Evolutionary conservation across 2,329 filamentous ascomycete genomes (phyloP), one percentile per base, ranked within the genome.

Genomic region (Sporothrix inflata): DNA sequence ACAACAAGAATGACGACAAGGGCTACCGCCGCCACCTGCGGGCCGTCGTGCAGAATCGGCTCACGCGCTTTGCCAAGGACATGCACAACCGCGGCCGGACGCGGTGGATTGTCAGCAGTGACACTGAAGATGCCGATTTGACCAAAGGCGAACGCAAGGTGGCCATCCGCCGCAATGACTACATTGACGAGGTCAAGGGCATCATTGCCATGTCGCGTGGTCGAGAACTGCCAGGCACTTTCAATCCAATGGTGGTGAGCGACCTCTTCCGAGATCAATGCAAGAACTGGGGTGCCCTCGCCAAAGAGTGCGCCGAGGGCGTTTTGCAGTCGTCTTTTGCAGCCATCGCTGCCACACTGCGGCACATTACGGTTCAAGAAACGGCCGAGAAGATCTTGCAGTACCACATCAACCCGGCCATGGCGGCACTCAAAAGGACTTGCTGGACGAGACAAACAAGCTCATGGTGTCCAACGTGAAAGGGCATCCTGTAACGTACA

Each of bases 21-120:
- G 82, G 81, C 1, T 83, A 83, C 42, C 63, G 77, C 0, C 84
- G 81, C 49, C 83, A 87, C 0, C 80, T 91, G 4, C 83, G 88
- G 0, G 87, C 88, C 0, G 81, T 86, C 0, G 80, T 89, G 1
- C 87, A 89, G 70, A 83, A 86, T 47, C 77, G 83, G 1, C 84
- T 86, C 61, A 71, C 78, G 0, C 77, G 81, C 0, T 91, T 90
- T 74, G 80, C 84, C 0, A 74, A 80, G 0, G 71, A 79, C 1
- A 85, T 90, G 78, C 76, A 77, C 0, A 63, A 75, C 0, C 71
- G 76, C 0, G 87, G 88, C 0, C 82, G 85, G 69, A 79, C 77
- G 19, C 80, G 79, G 24, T 68, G 77, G 1, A 81, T 85, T 57
- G 55, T 77, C 7, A 75, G 77, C 9, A n/a, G n/a, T n/a, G n/a